A percentile compares a stretch with the other conserved stretches of the same genome.
These are phyloP conservation scores for Penicillium sp. DNA, from an alignment of 2,329 filamentous ascomycete genomes.

Conservation along the genomic window DNA sequence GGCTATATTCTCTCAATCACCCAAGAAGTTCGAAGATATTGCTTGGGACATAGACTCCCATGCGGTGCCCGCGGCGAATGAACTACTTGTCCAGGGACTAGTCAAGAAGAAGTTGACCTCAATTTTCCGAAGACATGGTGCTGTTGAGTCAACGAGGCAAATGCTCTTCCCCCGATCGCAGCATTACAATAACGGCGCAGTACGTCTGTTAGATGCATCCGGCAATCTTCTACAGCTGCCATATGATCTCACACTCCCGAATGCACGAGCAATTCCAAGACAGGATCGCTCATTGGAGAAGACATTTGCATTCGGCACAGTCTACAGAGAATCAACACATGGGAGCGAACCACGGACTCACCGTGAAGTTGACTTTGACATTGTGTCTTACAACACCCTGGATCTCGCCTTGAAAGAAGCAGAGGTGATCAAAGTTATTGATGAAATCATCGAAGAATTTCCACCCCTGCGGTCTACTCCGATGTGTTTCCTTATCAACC, in stretches of 20 bases:
- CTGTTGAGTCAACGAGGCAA: slow-evolving; percentile 73
- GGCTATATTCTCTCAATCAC: slow-evolving; percentile 74
- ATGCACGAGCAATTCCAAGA: slow-evolving; percentile 78
- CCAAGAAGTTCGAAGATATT: slow-evolving; percentile 77
- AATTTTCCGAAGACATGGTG: slow-evolving; percentile 87
- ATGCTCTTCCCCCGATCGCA: slow-evolving; percentile 77
- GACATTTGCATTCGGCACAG: slow-evolving; percentile 81
- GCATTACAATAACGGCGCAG: slow-evolving; percentile 72
- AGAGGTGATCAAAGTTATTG: slow-evolving; percentile 88
- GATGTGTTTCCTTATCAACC: slow-evolving; percentile 89
- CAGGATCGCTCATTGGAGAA: slow-evolving; percentile 64
- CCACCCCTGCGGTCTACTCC: slow-evolving; percentile 68
- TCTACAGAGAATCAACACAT: slow-evolving; percentile 75
- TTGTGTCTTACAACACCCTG: slow-evolving; percentile 76
- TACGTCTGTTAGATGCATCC: slow-evolving; percentile 76
- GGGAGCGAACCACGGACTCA: slow-evolving; percentile 80
- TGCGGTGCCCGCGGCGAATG: slow-evolving; percentile 50
- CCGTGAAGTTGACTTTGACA: slow-evolving; percentile 93
- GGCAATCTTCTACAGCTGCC: slow-evolving; percentile 93
- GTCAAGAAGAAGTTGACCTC: slow-evolving; percentile 72
- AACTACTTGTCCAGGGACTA: slow-evolving; percentile 66
- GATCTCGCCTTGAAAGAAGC: slow-evolving; percentile 89
- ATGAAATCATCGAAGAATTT: slow-evolving; percentile 82
- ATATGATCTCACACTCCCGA: slow-evolving; percentile 85
- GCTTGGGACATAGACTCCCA: slow-evolving; percentile 69